phyloP scores from a whole-genome alignment of 2,329 filamentous ascomycete genomes.

The Venturiaceae sp. region DNA sequence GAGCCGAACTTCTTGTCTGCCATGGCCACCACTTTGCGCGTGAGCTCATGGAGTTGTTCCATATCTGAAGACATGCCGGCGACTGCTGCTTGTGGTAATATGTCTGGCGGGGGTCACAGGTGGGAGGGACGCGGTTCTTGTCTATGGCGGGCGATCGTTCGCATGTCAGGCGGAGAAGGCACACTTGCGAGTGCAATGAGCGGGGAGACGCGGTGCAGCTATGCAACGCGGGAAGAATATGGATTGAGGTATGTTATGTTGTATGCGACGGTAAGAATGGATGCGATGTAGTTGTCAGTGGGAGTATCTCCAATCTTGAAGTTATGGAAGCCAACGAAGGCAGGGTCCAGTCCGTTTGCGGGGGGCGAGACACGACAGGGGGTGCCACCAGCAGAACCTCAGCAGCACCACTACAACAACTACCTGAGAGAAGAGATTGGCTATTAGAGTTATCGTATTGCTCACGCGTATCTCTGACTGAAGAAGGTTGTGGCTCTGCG shows the following conservation, averaged over 20 bases:
- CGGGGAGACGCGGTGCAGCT: background rate
- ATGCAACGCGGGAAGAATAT: background rate
- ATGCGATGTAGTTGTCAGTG: background rate
- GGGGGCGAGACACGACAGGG: background rate
- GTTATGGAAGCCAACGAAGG: too few relatives aligned
- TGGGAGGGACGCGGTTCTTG: background rate
- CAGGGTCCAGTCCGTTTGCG: too few relatives aligned
- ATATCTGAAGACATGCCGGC: background rate
- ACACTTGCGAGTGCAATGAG: too few relatives aligned
- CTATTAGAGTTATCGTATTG: background rate
- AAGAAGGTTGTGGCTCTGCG: background rate
- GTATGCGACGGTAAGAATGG: slow-evolving; percentile 7
- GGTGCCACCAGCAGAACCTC: background rate
- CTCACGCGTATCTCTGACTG: background rate
- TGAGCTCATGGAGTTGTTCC: background rate
- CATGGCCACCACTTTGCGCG: background rate
- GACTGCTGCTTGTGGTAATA: background rate
- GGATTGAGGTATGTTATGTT: slow-evolving; percentile 3
- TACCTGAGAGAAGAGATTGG: too few relatives aligned
- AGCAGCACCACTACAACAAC: background rate
- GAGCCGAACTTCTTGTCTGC: background rate
- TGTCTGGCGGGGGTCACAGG: background rate
- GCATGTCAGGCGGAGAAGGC: background rate
- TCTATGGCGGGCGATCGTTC: background rate
- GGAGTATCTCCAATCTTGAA: too few relatives aligned